A percentile compares a stretch with the other conserved stretches of the same genome.
These are phyloP conservation scores for Sporothrix pallida DNA, from an alignment of 2,329 filamentous ascomycete species.

Conservation along the genomic window DNA sequence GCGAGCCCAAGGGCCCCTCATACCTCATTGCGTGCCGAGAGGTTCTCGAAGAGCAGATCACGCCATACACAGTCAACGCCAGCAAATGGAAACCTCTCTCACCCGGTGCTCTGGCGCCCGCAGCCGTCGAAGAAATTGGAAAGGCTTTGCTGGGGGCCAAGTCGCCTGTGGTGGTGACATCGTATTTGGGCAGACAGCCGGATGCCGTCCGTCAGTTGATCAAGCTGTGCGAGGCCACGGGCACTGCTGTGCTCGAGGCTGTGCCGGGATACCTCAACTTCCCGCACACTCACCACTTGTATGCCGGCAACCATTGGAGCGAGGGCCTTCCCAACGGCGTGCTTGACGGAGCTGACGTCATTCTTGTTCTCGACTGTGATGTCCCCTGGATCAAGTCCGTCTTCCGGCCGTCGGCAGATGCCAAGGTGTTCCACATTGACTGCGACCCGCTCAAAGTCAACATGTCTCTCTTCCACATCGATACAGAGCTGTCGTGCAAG, in stretches of 20 bases:
- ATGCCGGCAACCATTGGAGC: constrained; percentile 1
- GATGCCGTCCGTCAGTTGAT: background rate
- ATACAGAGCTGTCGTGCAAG: constrained; percentile 7
- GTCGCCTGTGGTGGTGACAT: background rate
- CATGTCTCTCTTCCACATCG: constrained; percentile 23
- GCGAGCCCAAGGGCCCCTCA: constrained; percentile 16
- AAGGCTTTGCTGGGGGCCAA: background rate
- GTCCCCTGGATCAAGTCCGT: constrained; percentile 4
- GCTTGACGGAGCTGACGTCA: background rate
- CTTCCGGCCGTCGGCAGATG: background rate
- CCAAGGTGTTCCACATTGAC: constrained; percentile 18
- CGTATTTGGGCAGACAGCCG: background rate
- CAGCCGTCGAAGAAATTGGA: background rate
- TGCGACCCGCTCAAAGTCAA: constrained; percentile 22
- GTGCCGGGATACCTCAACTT: constrained; percentile 4
- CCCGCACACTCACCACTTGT: background rate
- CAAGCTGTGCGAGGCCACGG: constrained; percentile 1
- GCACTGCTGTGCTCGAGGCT: background rate
- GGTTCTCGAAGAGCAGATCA: constrained; percentile 14
- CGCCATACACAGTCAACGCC: background rate
- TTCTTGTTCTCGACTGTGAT: background rate
- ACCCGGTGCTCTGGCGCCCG: background rate
- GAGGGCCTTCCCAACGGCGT: background rate
- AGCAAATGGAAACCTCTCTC: background rate
- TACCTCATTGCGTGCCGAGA: constrained; percentile 18